Conservation (phyloP, 805 yeast species). For the Yamadazyma sp. region DNA sequence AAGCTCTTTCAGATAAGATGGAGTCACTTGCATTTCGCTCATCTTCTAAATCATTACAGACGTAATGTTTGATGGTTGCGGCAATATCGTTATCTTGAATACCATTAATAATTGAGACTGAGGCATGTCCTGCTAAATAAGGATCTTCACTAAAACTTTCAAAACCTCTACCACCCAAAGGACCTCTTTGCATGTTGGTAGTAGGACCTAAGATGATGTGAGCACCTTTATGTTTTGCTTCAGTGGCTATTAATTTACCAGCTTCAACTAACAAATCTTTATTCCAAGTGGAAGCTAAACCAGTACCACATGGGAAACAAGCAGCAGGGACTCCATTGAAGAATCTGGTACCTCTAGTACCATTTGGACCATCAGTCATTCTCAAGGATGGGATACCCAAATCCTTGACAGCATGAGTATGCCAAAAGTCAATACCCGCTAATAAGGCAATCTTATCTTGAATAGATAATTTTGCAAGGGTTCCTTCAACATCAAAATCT, state of each 20-base stretch:
- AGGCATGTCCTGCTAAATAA: slow-evolving; percentile 39
- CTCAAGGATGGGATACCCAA: slow-evolving; percentile 47
- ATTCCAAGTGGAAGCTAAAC: slow-evolving; percentile 55
- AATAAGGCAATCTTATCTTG: slow-evolving; percentile 32
- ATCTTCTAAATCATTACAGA: slow-evolving; percentile 60
- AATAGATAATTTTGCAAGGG: slow-evolving; percentile 22
- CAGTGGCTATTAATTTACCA: slow-evolving; percentile 52
- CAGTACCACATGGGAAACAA: slow-evolving; percentile 63
- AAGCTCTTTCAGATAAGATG: slow-evolving; percentile 53
- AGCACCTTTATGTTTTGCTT: slow-evolving; percentile 53
- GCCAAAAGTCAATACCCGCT: slow-evolving; percentile 49
- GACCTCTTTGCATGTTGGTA: slow-evolving; percentile 55
- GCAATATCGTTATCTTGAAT: slow-evolving; percentile 50
- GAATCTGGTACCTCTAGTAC: slow-evolving; percentile 58
- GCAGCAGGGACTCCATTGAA: slow-evolving; percentile 52
- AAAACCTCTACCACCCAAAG: slow-evolving; percentile 62
- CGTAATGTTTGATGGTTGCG: slow-evolving; percentile 62
- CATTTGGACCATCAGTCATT: slow-evolving; percentile 60
- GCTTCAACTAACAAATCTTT: slow-evolving; percentile 45
- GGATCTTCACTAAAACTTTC: slow-evolving; percentile 67
- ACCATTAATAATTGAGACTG: slow-evolving; percentile 51
- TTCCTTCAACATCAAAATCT: slow-evolving; percentile 23
- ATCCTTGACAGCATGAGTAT: slow-evolving; percentile 39
- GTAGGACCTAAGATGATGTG: slow-evolving; percentile 39
- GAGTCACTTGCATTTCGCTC: slow-evolving; percentile 49